A percentile compares a stretch with the other conserved stretches of the same genome.
Evolutionary conservation across 305 asterid species (phyloP).

Genomic region (Coffea humblotiana): DNA sequence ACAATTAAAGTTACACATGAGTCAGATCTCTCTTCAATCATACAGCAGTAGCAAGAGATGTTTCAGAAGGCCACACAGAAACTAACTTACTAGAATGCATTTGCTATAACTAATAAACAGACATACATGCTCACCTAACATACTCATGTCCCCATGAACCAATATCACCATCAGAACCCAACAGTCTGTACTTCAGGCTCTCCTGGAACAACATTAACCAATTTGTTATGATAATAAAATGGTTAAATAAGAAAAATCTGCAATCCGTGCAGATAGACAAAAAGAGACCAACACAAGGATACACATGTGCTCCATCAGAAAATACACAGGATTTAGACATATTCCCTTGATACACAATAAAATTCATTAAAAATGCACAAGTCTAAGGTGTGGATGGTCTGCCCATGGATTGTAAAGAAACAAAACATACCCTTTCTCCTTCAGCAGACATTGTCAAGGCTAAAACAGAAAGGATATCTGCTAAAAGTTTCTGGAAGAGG

Average conservation of each 20-base stretch:
- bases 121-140: conserved; percentile 63
- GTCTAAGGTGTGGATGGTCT: not conserved
- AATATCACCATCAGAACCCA: conserved; percentile 93
- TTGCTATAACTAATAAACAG: not conserved
- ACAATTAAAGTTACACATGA: not conserved
- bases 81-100: not conserved
- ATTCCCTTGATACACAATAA: not conserved
- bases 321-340: not conserved
- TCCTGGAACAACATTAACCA: conserved; percentile 52
- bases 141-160: conserved; percentile 99
- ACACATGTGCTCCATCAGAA: not conserved
- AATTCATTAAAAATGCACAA: not conserved
- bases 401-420: conserved; percentile 8
- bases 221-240: too few relatives aligned
- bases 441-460: conserved; percentile 99
- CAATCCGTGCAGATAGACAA: not conserved
- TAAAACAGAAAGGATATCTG: conserved; percentile 95
- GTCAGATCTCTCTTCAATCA: not conserved
- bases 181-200: conserved; percentile 89
- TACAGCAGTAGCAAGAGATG: not conserved
- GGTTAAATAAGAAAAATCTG: not conserved
- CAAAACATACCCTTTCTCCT: conserved; percentile 81
- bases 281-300: not conserved
- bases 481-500: conserved; percentile 65
- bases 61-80: not conserved